Conservation (phyloP, 2,329 filamentous ascomycete genomes). For the Sporothrix pseudoabietina region DNA sequence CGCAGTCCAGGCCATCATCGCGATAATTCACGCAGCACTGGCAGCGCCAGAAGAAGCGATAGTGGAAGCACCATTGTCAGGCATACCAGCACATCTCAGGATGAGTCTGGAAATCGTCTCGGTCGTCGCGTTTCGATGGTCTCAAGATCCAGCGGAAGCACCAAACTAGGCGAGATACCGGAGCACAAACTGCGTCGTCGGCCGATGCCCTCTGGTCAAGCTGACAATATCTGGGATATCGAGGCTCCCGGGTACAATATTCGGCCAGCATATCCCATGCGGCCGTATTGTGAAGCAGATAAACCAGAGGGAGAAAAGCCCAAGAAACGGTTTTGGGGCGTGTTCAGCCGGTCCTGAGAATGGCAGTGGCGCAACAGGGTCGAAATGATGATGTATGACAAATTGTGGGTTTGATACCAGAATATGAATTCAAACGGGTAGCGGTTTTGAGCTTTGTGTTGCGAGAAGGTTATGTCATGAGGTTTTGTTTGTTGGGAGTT, state of each 20-base stretch:
- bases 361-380: neutral
- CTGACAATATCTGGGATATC: conserved; percentile 17
- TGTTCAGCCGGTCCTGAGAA: conserved; percentile 35
- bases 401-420: neutral
- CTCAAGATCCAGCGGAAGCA: conserved; percentile 42
- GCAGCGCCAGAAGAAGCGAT: neutral
- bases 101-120: neutral
- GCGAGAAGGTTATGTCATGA: neutral
- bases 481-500: neutral
- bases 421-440: neutral
- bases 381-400: neutral
- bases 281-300: conserved; percentile 38
- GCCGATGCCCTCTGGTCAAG: neutral
- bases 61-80: neutral
- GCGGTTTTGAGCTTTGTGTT: neutral
- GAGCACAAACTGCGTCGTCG: conserved; percentile 38
- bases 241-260: conserved; percentile 39
- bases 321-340: conserved; percentile 38
- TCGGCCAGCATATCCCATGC: conserved; percentile 41
- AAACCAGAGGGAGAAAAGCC: conserved; percentile 33
- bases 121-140: conserved; percentile 39
- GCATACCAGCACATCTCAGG: neutral
- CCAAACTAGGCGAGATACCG: conserved; percentile 43
- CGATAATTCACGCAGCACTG: neutral
- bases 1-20: conserved; percentile 29